Base-by-base conservation (phyloP, 208 protist genomes). In the Acanthamoeba polyphaga region DNA sequence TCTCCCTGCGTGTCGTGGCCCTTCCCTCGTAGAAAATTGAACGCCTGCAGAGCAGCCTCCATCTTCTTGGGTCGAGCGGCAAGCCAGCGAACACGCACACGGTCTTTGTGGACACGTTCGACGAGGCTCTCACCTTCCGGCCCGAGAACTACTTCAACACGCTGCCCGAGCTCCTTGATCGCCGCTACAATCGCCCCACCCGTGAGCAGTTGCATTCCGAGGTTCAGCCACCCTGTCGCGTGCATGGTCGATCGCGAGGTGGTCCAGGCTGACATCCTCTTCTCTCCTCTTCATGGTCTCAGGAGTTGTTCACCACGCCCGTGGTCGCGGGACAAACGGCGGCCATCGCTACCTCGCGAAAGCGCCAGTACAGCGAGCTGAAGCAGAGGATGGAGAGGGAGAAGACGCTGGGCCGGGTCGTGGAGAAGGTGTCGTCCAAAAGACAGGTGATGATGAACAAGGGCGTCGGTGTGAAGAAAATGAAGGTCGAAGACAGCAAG, bases 31-130 rank as follows among this genome's bases (percentile, higher is more conserved):
- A 96, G 93, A 95, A 94, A 87, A 92, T 95, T 4, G 85, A 88
- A 49, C 22, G 53, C 58, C 53, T 95, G 60, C 68, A 90, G 34
- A 62, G 93, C n/a, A n/a, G 53, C 15, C 91, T 97, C 32, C 95
- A 95, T 68, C 13, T 58, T 34, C 13, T 95, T 17, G 72, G 58
- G 9, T 6, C n/a, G 64, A 58, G 66, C 32, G 53, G 38, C 60
- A 43, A 70, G 87, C 34, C 51, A 10, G 27, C 9, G 43, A 95
- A 94, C 70, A 95, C 51, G 84, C 96, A 96, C 93, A 96, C 94
- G 3, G 60, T 97, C 72, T 97, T 97, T 84, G 62, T 97, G 43
- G 96, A 97, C 53, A 66, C 46, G 12, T 46, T 85, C 10, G 95
- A 95, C 3, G 76, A 95, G 5, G 91, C 78, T 2, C 53, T 60